These are phyloP conservation scores for Trametes maxima DNA, from an alignment of 768 basidiomycete species.

Conservation along the genomic window DNA sequence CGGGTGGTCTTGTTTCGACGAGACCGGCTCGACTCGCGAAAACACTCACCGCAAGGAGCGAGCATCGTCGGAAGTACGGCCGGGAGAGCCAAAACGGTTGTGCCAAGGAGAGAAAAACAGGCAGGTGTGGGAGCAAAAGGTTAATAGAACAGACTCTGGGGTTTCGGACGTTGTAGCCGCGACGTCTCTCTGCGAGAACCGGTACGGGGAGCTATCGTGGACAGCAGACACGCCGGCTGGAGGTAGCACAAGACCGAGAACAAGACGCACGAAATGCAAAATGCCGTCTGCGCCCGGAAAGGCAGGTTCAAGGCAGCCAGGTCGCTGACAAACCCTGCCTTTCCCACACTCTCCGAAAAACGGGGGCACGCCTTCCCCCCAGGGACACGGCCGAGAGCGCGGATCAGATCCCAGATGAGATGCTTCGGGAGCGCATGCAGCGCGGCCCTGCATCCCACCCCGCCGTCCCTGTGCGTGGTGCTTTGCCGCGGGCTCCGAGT, in stretches of 20 bases:
- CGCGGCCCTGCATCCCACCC: background rate
- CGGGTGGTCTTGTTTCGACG: background rate
- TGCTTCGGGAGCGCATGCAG: conserved; percentile 10
- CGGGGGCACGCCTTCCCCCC: conserved; percentile 8
- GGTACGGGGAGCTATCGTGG: conserved; percentile 1
- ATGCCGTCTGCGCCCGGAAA: conserved; percentile 2
- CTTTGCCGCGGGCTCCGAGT: background rate
- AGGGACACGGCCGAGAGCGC: background rate
- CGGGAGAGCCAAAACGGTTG: conserved; percentile 8
- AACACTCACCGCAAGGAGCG: background rate
- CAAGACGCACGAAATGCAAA: background rate
- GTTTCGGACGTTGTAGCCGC: conserved; percentile 12
- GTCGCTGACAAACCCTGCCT: conserved; percentile 18
- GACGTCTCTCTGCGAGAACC: background rate
- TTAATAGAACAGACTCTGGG: conserved; percentile 17
- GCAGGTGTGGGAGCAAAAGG: conserved; percentile 8
- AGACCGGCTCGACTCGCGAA: background rate
- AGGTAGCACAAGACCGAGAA: conserved; percentile 8
- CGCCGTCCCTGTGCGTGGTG: background rate
- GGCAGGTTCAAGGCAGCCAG: conserved; percentile 13
- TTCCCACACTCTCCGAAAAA: conserved; percentile 9
- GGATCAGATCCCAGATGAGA: conserved; percentile 16
- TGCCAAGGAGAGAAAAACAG: background rate
- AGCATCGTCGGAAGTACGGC: background rate
- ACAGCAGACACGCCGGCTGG: conserved; percentile 4